phyloP scores from a whole-genome alignment of 2,329 filamentous ascomycete genomes.

The Elsinoe ampelina region DNA sequence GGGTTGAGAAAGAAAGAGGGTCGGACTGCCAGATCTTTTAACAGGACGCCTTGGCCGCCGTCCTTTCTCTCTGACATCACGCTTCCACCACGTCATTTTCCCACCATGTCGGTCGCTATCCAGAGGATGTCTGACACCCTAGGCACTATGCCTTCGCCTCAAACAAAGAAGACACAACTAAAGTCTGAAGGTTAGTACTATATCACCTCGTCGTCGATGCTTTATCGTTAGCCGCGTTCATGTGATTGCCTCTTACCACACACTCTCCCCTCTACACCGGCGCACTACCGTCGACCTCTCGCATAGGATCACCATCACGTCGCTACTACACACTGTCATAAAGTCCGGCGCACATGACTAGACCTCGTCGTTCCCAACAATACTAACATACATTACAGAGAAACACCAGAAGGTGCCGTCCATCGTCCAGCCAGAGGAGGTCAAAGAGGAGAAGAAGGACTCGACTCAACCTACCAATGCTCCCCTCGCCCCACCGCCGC shows the following conservation, averaged over 20 bases:
- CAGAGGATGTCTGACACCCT: conserved; percentile 1
- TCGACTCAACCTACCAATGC: conserved; percentile 30
- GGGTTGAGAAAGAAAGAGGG: too few species aligned
- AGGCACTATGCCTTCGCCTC: conserved; percentile 11
- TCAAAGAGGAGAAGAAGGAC: conserved; percentile 21
- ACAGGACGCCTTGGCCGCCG: too few species aligned
- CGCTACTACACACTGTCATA: too few species aligned
- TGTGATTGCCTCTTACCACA: not conserved
- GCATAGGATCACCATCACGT: too few species aligned
- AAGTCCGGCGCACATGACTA: too few species aligned
- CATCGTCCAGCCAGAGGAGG: conserved; percentile 28
- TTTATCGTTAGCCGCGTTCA: not conserved
- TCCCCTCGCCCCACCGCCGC: conserved; percentile 45
- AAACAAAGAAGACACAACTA: conserved; percentile 9
- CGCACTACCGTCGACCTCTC: not conserved
- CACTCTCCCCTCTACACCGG: not conserved
- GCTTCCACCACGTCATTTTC: not conserved
- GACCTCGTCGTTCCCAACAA: too few species aligned
- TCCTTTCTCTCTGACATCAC: too few species aligned
- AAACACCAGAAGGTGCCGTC: conserved; percentile 24
- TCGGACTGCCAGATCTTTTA: too few species aligned
- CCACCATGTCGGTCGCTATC: conserved; percentile 1
- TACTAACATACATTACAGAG: conserved; percentile 1
- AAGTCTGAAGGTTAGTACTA: conserved; percentile 11
- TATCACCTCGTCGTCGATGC: not conserved